phyloP scores from a whole-genome alignment of 345 rosid species.

The Arabis hirsuta region DNA sequence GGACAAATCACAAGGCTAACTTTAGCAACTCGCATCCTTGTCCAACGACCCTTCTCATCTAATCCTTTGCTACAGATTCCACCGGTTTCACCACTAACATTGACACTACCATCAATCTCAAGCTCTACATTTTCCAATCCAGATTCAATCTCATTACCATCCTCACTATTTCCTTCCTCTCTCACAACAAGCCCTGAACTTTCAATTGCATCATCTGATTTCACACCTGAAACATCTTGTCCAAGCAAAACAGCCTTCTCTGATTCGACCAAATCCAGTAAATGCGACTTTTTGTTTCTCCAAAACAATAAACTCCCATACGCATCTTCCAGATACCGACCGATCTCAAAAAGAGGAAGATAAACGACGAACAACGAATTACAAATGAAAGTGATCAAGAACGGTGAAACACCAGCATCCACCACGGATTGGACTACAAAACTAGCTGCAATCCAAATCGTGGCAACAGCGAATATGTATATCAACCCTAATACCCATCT shows the following conservation, averaged over 20 bases:
- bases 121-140: constrained; percentile 41
- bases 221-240: constrained; percentile 45
- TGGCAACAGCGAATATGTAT: constrained; percentile 82
- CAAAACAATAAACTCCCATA: constrained; percentile 71
- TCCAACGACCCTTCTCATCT: constrained; percentile 91
- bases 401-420: constrained; percentile 90
- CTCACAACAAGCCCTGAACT: constrained; percentile 41
- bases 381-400: constrained; percentile 89
- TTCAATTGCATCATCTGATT: constrained; percentile 42
- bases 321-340: constrained; percentile 70
- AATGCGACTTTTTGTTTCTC: constrained; percentile 54
- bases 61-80: constrained; percentile 44
- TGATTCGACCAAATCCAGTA: constrained; percentile 56
- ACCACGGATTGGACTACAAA: constrained; percentile 93
- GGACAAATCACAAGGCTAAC: constrained; percentile 84
- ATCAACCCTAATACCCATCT: constrained; percentile 78
- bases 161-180: constrained; percentile 49
- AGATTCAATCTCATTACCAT: constrained; percentile 40
- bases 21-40: constrained; percentile 76
- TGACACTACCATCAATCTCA: constrained; percentile 40
- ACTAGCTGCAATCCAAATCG: constrained; percentile 94
- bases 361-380: constrained; percentile 85
- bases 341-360: constrained; percentile 76
- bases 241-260: constrained; percentile 76
- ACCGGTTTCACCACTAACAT: constrained; percentile 32